Base-by-base conservation (phyloP, 2,329 filamentous ascomycete species). In the Aspergillus sergii region DNA sequence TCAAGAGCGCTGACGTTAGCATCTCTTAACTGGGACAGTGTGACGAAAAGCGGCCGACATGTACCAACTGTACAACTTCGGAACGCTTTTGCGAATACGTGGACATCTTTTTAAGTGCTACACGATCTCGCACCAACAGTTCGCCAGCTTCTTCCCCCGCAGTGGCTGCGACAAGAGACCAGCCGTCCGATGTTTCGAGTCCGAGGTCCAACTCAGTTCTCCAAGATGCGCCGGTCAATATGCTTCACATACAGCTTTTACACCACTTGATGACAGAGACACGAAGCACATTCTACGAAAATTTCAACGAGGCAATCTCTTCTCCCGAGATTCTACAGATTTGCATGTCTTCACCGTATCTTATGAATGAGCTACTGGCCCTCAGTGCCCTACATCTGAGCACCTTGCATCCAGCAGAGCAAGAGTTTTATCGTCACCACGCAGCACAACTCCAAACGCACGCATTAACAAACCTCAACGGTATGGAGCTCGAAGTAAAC, bases 301-400 rank as follows among this genome's bases (percentile, higher is more conserved):
- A 28, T 19, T 50, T n/a, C 11, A 8, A 4, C 19, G 12, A 2
- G 21, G 41, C 28, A 9, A 19, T 60, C 4, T 45, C 59, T 14
- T 60, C 65, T 1, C 11, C 60, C 0, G 61, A 66, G 3, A 26
- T 68, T 1, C 34, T 66, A 11, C 57, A 32, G 26, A 28, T 57
- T 16, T 56, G 59, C 2, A 28, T 71, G 5, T 34, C 46, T n/a
- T 69, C 63, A 3, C 83, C 81, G 1, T 85, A 81, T 59, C 76
- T 83, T 4, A 78, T 85, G 64, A 81, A 85, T 61, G 76, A 83
- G 66, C 54, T 83, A 6, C 76, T 85, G 12, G 83, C 82, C 45
- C 66, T 82, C 54, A 76, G 81, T 14, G 81, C 83, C 5, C 72
- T 82, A 3, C 81, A 85, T 61, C 66, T 80, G 16, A 78, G 76